Percentiles rank a stretch among this genome's conserved stretches.
Evolutionary conservation across 352 stramenopile genomes (phyloP).

Genomic region (Discostella stelligera): DNA sequence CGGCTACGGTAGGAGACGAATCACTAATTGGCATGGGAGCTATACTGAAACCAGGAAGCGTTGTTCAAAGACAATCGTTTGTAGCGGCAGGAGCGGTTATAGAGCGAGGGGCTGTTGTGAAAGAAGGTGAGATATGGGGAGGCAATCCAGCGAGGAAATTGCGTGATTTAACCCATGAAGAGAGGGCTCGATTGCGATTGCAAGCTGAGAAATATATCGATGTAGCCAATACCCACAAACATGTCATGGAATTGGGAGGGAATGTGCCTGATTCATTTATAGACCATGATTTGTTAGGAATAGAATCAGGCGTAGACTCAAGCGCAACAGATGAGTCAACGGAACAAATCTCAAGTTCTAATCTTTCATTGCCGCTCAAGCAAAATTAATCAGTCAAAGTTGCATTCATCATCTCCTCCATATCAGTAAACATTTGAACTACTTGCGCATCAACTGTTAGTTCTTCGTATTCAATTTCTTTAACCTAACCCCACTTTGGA

Average conservation of each 20-base stretch:
- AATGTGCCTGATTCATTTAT: constrained; percentile 62
- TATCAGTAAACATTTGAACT: not conserved
- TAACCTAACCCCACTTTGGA: constrained; percentile 31
- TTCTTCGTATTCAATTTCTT: not conserved
- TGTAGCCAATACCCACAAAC: constrained; percentile 58
- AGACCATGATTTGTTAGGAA: constrained; percentile 23
- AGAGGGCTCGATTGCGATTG: constrained; percentile 65
- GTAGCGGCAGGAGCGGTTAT: constrained; percentile 94
- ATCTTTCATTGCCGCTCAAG: not conserved
- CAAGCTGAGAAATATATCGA: constrained; percentile 80
- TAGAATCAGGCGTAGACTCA: not conserved
- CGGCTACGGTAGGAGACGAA: constrained; percentile 94
- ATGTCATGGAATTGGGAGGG: constrained; percentile 76
- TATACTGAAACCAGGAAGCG: constrained; percentile 89
- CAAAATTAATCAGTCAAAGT: not conserved
- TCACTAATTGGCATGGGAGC: constrained; percentile 94
- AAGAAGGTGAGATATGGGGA: constrained; percentile 86
- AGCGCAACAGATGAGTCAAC: not conserved
- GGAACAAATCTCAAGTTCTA: constrained; percentile 3
- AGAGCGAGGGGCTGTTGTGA: constrained; percentile 86
- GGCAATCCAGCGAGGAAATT: constrained; percentile 78
- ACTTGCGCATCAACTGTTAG: too few relatives aligned
- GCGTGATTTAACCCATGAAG: constrained; percentile 66
- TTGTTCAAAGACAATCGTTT: constrained; percentile 92
- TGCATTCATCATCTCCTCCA: not conserved